Conservation (phyloP, 2,329 filamentous ascomycete genomes). For the Epicoccum sorghinum region DNA sequence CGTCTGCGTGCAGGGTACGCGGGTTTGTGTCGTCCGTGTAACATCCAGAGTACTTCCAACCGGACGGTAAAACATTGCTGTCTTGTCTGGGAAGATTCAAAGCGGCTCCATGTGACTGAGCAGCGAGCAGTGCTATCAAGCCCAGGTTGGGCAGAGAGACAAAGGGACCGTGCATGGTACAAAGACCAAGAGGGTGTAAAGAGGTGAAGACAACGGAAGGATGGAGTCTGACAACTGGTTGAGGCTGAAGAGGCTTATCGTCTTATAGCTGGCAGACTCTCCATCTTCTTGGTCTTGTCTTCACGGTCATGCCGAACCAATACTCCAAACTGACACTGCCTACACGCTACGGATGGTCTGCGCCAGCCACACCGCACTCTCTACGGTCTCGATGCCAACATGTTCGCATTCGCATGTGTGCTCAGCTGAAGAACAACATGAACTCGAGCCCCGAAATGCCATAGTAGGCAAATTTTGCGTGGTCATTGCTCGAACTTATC, state of each 20-base stretch:
- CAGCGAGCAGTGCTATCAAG: background rate
- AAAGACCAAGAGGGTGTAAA: background rate
- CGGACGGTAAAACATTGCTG: background rate
- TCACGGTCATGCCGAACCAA: background rate
- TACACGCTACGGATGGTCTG: too few relatives aligned
- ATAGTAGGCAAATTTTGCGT: too few relatives aligned
- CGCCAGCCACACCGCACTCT: too few relatives aligned
- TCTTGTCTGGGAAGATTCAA: background rate
- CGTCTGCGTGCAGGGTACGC: background rate
- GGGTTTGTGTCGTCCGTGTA: background rate
- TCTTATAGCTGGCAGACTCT: too few relatives aligned
- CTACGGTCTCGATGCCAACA: too few relatives aligned
- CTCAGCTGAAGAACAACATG: too few relatives aligned
- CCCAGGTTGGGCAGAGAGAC: background rate
- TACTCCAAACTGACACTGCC: too few relatives aligned
- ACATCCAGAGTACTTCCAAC: conserved; percentile 1
- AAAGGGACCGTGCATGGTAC: conserved; percentile 1
- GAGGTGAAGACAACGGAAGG: background rate
- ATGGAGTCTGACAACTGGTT: too few relatives aligned
- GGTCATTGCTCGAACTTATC: too few relatives aligned
- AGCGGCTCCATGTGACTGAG: background rate
- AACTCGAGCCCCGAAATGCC: too few relatives aligned
- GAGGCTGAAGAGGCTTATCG: too few relatives aligned
- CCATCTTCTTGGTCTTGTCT: background rate
- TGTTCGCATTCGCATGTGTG: too few relatives aligned